Base-by-base conservation (phyloP, 495 filamentous ascomycete species). In the Entonaema liquescens region DNA sequence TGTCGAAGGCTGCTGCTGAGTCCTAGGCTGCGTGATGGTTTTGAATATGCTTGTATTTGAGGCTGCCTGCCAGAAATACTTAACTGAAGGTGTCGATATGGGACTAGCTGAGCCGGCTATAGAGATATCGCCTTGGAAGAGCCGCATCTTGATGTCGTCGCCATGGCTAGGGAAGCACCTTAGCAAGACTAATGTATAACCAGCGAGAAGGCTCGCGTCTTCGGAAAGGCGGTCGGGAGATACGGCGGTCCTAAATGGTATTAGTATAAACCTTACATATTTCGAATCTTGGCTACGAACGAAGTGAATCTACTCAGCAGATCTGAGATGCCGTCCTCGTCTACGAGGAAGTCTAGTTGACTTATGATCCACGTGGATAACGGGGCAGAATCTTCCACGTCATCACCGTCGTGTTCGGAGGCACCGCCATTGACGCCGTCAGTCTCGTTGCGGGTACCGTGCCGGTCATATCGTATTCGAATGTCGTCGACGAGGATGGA, bases 131-230 rank as follows among this genome's bases (percentile, higher is more conserved):
- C 93, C 91, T 13, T 94, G 81, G 70, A 94, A 98, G 4, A 99
- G 82, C 84, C 95, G 96, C 93, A 98, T 97, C 0, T 94, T 90
- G 57, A 98, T 96, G 58, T 98, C 96, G 73, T 97, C 93, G 19
- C 89, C 88, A 40, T 88, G 85, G 8, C 86, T 84, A 19, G 94
- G 95, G 71, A 99, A 99, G 60, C 93, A 92, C 62, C 91, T 88
- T 6, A 98, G 80, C 8, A 99, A 80, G 13, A 92, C 95, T 44
- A 98, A 82, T 2, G 93, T 92, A 76, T 97, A 98, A 50, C 89
- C 92, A 50, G 96, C 94, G 50, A 98, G 84, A 12, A 91, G 81
- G 66, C 88, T 89, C 0, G 92, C 91, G 73, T 93, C 89, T 60
- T 87, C 82, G 31, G 80, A 73, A 57, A 83, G 77, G 23, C 77